Evolutionary conservation across 495 filamentous ascomycete genomes (phyloP).

Genomic region (Daldinia childiae): DNA sequence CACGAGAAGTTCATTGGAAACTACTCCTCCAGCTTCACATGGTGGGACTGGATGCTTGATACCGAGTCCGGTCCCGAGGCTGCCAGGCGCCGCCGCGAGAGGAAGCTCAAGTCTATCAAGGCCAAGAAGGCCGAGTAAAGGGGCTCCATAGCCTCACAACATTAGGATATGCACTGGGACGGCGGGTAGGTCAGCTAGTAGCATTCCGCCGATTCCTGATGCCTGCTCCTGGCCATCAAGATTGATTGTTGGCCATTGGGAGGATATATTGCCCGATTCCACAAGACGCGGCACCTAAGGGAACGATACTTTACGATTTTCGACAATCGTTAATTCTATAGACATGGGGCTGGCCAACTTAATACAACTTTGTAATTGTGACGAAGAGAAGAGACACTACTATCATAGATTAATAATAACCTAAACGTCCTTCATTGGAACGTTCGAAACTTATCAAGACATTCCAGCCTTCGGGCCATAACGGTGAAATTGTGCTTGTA

Average conservation of each 20-base stretch:
- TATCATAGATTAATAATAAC: constrained; percentile 46
- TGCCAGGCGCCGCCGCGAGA: constrained; percentile 81
- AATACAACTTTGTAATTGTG: constrained; percentile 40
- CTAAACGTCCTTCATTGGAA: constrained; percentile 36
- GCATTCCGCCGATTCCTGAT: constrained; percentile 16
- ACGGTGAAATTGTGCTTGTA: background rate
- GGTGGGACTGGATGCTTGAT: constrained; percentile 96
- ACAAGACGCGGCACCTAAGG: constrained; percentile 14
- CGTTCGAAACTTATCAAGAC: constrained; percentile 9
- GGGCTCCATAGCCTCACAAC: constrained; percentile 1
- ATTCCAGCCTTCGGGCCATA: background rate
- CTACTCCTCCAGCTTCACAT: constrained; percentile 96
- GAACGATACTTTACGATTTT: constrained; percentile 29
- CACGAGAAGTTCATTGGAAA: constrained; percentile 98
- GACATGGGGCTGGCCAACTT: constrained; percentile 31
- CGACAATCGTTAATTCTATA: constrained; percentile 32
- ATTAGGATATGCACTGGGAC: constrained; percentile 7
- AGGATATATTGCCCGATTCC: constrained; percentile 12
- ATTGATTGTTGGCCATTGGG: constrained; percentile 32
- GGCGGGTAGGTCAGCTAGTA: constrained; percentile 5
- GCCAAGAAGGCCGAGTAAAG: constrained; percentile 72
- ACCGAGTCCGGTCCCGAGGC: constrained; percentile 93
- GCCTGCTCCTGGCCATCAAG: constrained; percentile 18
- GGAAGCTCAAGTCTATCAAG: constrained; percentile 69
- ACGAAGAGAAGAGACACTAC: constrained; percentile 42